Evolutionary conservation across 306 rosid genomes (phyloP).

Genomic region (Malus sieversii): DNA sequence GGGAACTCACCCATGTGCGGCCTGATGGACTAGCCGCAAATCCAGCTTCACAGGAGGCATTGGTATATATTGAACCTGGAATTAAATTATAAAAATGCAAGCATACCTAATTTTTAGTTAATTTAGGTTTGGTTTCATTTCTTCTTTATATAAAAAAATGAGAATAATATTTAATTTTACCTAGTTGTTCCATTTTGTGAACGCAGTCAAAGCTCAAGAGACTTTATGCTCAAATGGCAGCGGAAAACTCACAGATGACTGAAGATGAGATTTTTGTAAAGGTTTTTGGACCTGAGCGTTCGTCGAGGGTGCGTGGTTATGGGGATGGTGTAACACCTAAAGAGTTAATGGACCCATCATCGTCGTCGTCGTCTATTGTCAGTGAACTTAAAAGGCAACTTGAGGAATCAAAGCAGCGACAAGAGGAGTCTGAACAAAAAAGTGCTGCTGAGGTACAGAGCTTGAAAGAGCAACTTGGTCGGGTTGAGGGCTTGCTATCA

Average conservation of each 20-base stretch:
- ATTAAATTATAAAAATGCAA: not conserved
- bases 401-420: not conserved
- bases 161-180: not conserved
- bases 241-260: not conserved
- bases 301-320: not conserved
- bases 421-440: not conserved
- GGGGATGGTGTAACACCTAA: not conserved
- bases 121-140: not conserved
- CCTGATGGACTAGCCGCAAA: not conserved
- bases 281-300: not conserved
- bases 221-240: not conserved
- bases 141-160: not conserved
- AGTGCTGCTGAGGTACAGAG: constrained; percentile 1
- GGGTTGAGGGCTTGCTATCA: constrained; percentile 10
- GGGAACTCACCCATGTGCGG: not conserved
- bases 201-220: not conserved
- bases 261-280: not conserved
- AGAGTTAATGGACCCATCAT: not conserved
- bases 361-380: not conserved
- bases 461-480: constrained; percentile 6
- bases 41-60: constrained; percentile 3
- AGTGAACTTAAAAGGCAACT: not conserved
- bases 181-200: not conserved
- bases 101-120: not conserved
- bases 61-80: not conserved